Base-by-base conservation (phyloP, 179 eudicot genomes). In the Spergularia azorica region DNA sequence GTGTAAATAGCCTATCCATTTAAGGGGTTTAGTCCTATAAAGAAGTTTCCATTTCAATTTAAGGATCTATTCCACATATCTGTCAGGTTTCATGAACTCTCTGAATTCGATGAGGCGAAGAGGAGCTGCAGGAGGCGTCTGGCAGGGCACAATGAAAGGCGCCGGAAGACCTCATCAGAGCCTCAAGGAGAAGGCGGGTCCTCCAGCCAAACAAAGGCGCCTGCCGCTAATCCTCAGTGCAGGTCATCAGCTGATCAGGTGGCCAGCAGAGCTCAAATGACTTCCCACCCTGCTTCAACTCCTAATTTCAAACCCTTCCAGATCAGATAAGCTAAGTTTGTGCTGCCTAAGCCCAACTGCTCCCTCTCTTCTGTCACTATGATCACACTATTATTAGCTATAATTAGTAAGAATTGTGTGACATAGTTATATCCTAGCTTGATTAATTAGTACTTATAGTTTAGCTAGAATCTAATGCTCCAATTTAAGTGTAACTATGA, bases 121-220 rank as follows among this genome's bases (percentile, higher is more conserved):
- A 72, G 90, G 73, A 87, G 90, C 63, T 87, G 90, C 52, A 72
- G 88, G 71, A 85, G 87, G 78, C 79, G 87, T 26, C 50, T 87
- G 32, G 90, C 88, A 2, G 90, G 88, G 12, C 90, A 85, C 78
- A 87, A 87, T 3, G 84, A 87, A 79, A 79, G 88, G 76, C 77
- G 88, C 20, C 20, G 88, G 52, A 87, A 87, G 79, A 59, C 67
- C 58, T 5, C 77, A 16, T 18, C 73, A 0, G 84, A 79, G 3
- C 26, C 63, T 16, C 76, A 69, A 36, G 82, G 82, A 66, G 86
- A 74, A 70, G 72, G 72, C 38, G 82, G 77, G 1, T 74, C 83
- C 36, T 43, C 73, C 4, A 64, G 72, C 59, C 57, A 59, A 21
- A n/a, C 48, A 21, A 81, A 61, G 61, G 77, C 70, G 20, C 3